Percentiles rank a stretch among this genome's conserved stretches.
Conservation (phyloP, 2,329 filamentous ascomycete genomes). For the Capronia americana region DNA sequence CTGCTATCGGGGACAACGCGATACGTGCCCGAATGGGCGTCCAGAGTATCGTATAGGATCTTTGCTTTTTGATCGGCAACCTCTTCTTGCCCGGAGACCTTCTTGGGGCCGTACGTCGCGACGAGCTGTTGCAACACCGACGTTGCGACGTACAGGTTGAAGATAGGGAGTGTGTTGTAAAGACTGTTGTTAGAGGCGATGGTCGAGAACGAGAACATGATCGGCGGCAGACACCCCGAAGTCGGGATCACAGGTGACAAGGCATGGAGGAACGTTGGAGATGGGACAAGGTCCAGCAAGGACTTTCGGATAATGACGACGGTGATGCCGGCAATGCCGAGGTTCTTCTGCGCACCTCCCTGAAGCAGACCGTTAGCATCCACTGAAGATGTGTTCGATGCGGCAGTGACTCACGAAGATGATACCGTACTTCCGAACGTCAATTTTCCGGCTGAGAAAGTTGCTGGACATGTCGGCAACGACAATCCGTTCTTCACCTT, state of each 20-base stretch:
- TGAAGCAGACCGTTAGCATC: constrained; percentile 36
- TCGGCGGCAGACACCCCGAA: constrained; percentile 67
- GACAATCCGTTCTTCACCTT: constrained; percentile 70
- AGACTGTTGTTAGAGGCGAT: constrained; percentile 92
- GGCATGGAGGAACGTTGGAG: constrained; percentile 71
- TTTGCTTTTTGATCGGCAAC: constrained; percentile 76
- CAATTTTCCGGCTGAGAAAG: constrained; percentile 80
- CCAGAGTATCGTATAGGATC: constrained; percentile 77
- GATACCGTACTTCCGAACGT: constrained; percentile 77
- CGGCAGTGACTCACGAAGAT: constrained; percentile 71
- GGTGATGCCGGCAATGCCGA: constrained; percentile 84
- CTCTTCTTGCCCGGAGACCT: constrained; percentile 77
- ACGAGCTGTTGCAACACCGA: constrained; percentile 82
- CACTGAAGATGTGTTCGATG: background rate
- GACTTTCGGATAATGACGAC: constrained; percentile 83
- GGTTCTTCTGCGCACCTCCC: constrained; percentile 89
- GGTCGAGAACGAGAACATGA: constrained; percentile 81
- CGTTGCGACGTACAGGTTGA: constrained; percentile 91
- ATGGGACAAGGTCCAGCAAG: constrained; percentile 72
- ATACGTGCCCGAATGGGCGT: constrained; percentile 72
- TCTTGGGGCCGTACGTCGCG: constrained; percentile 65
- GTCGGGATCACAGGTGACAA: constrained; percentile 67
- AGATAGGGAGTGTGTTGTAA: constrained; percentile 95
- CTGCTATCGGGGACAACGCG: constrained; percentile 76
- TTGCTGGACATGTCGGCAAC: constrained; percentile 95